Evolutionary conservation across 139 green algal genomes (phyloP).

Genomic region (Chlorella sp.): DNA sequence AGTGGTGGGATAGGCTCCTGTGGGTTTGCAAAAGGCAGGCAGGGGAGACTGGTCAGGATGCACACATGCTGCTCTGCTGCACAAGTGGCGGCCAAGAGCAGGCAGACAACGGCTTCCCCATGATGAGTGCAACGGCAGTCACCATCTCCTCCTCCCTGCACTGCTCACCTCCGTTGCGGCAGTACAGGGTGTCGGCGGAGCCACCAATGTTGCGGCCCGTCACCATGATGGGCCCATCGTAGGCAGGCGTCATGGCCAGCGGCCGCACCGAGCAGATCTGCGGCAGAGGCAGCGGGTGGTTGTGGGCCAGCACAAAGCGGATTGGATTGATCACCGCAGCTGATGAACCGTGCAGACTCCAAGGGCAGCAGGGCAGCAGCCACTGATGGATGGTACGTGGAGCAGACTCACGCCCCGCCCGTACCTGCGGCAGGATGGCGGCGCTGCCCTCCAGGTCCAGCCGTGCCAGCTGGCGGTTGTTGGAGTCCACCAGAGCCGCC

Average conservation of each 20-base stretch:
- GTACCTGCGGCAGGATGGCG: neutral
- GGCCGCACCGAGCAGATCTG: constrained; percentile 19
- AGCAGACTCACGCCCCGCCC: no score
- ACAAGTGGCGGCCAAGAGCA: no score
- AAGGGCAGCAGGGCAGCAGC: no score
- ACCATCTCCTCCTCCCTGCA: no score
- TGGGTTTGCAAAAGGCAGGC: neutral
- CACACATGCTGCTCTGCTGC: no score
- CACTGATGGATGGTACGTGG: no score
- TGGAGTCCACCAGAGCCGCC: neutral
- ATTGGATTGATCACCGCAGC: no score
- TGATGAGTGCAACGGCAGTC: neutral
- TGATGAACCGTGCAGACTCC: no score
- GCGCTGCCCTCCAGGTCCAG: neutral
- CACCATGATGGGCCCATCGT: constrained; percentile 20
- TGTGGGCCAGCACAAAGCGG: no score
- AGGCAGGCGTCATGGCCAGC: constrained; percentile 29
- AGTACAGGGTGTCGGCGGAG: constrained; percentile 16
- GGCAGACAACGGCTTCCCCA: neutral
- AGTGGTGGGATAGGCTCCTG: constrained; percentile 7
- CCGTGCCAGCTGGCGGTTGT: neutral
- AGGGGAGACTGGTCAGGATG: neutral
- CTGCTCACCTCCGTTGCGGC: constrained; percentile 15
- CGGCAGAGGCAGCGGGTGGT: no score
- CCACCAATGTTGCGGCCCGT: constrained; percentile 11